A percentile compares a stretch with the other conserved stretches of the same genome.
Conservation (phyloP, 805 yeast genomes). For the Yarrowia sp. region DNA sequence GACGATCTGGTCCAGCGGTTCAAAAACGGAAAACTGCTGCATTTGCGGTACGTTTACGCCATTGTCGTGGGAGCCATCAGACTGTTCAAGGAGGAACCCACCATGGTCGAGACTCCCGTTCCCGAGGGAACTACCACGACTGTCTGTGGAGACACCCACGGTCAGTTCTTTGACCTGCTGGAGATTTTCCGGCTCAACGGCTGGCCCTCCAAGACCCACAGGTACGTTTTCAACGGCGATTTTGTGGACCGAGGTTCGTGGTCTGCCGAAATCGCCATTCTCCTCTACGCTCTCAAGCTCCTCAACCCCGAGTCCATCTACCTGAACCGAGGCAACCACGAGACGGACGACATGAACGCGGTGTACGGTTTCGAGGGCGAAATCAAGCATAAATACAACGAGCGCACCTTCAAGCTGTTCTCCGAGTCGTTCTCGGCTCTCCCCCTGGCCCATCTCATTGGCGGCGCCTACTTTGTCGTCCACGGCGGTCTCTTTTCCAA, state of each 20-base stretch:
- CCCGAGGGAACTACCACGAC: conserved; percentile 59
- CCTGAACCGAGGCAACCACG: conserved; percentile 95
- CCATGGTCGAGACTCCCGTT: conserved; percentile 73
- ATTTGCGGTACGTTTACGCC: conserved; percentile 83
- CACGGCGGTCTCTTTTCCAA: conserved; percentile 95
- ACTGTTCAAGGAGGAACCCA: conserved; percentile 67
- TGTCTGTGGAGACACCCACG: conserved; percentile 97
- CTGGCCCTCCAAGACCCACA: conserved; percentile 66
- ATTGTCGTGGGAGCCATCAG: conserved; percentile 75
- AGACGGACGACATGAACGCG: conserved; percentile 94
- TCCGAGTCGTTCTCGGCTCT: conserved; percentile 83
- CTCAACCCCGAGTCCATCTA: conserved; percentile 72
- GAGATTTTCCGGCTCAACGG: conserved; percentile 82
- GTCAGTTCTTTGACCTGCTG: conserved; percentile 90
- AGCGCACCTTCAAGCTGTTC: conserved; percentile 79
- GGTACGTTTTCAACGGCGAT: conserved; percentile 92
- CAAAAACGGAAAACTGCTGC: conserved; percentile 72
- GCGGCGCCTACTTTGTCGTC: conserved; percentile 80
- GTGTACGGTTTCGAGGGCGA: conserved; percentile 97
- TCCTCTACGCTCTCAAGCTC: conserved; percentile 77
- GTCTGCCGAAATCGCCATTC: conserved; percentile 94
- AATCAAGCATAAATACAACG: conserved; percentile 87
- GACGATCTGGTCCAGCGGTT: conserved; percentile 72
- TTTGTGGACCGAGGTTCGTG: conserved; percentile 98
- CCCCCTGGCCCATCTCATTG: conserved; percentile 85